Conservation (phyloP, 2,329 filamentous ascomycete species). For the Knufia petricola region DNA sequence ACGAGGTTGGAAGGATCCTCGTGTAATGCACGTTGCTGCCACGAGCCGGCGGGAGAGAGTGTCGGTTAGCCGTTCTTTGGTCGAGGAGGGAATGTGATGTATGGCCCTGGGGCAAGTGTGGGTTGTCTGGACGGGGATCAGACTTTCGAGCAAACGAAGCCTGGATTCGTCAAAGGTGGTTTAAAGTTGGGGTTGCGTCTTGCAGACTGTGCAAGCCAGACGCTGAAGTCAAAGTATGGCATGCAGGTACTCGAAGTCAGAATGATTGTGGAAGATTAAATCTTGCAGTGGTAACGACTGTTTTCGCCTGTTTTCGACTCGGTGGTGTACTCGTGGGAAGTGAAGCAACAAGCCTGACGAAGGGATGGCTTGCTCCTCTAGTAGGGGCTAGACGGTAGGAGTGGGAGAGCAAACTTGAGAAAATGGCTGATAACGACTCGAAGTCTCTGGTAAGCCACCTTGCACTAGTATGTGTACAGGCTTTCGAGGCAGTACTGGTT, state of each 20-base stretch:
- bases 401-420: not conserved
- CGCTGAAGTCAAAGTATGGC: too few species aligned
- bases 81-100: slow-evolving; percentile 6
- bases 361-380: slow-evolving; percentile 2
- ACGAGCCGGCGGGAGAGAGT: not conserved
- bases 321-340: not conserved
- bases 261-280: too few species aligned
- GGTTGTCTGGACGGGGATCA: not conserved
- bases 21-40: slow-evolving; percentile 1
- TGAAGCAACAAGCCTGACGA: not conserved
- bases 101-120: not conserved
- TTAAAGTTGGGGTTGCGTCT: not conserved
- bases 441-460: not conserved
- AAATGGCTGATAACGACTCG: not conserved
- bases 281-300: not conserved
- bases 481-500: slow-evolving; percentile 3
- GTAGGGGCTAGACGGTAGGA: not conserved
- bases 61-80: not conserved
- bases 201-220: not conserved
- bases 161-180: not conserved
- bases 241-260: not conserved
- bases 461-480: slow-evolving; percentile 7
- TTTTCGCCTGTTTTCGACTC: not conserved
- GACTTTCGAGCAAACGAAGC: slow-evolving; percentile 9
- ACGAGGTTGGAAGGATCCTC: not conserved